phyloP scores from a whole-genome alignment of 805 yeast genomes.

The Gaillardinia entomophila region DNA sequence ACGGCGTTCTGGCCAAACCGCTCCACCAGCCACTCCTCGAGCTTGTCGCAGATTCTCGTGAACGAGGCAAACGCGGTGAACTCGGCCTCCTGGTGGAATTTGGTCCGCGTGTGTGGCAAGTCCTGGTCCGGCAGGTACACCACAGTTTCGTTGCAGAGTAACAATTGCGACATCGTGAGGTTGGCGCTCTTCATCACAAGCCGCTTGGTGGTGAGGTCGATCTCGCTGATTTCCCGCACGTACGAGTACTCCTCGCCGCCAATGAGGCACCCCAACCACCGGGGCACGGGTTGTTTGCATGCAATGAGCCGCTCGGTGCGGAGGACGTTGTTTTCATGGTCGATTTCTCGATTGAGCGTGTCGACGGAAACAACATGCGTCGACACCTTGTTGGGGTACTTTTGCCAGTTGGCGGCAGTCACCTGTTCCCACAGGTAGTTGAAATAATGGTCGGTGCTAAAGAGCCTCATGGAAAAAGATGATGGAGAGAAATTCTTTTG shows the following conservation, averaged over 20 bases:
- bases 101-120: slow-evolving; percentile 47
- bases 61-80: slow-evolving; percentile 80
- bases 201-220: slow-evolving; percentile 60
- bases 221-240: slow-evolving; percentile 85
- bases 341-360: slow-evolving; percentile 67
- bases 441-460: slow-evolving; percentile 63
- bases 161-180: slow-evolving; percentile 68
- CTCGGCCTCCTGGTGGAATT: slow-evolving; percentile 77
- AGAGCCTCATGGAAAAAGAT: slow-evolving; percentile 62
- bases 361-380: slow-evolving; percentile 94
- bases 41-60: slow-evolving; percentile 63
- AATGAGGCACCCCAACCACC: slow-evolving; percentile 67
- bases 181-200: slow-evolving; percentile 81
- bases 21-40: slow-evolving; percentile 90
- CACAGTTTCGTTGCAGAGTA: slow-evolving; percentile 86
- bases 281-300: slow-evolving; percentile 80
- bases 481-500: background rate
- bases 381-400: slow-evolving; percentile 91
- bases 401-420: slow-evolving; percentile 93
- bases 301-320: slow-evolving; percentile 85
- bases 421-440: slow-evolving; percentile 91
- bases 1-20: slow-evolving; percentile 84
- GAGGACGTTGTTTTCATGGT: slow-evolving; percentile 43
- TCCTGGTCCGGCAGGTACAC: slow-evolving; percentile 63
- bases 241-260: slow-evolving; percentile 72